Evolutionary conservation across 495 filamentous ascomycete species (phyloP).

Genomic region (Trichoderma gamsii): DNA sequence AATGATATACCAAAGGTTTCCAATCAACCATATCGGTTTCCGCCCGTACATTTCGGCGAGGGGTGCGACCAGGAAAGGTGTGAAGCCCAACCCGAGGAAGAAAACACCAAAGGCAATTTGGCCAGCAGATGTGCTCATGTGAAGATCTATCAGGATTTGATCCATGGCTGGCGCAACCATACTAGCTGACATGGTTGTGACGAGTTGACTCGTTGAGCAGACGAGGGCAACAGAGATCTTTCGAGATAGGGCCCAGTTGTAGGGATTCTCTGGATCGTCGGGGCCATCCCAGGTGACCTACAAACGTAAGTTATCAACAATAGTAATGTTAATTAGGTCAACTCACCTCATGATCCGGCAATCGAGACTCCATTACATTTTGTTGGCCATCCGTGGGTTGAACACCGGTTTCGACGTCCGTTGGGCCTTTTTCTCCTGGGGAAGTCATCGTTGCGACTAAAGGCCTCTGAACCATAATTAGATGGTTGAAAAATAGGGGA

Average conservation of each 20-base stretch:
- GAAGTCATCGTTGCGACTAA: no score
- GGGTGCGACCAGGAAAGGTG: background rate
- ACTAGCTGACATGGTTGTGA: background rate
- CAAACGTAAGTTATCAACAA: no score
- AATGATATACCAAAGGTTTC: background rate
- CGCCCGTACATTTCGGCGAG: background rate
- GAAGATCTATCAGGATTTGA: background rate
- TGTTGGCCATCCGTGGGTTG: no score
- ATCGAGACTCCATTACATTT: no score
- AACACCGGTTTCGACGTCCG: no score
- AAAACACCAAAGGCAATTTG: background rate
- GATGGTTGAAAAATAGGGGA: no score
- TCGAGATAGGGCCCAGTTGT: background rate
- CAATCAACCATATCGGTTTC: background rate
- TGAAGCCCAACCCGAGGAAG: background rate
- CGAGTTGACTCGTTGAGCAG: background rate
- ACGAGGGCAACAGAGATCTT: background rate
- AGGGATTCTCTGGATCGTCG: background rate
- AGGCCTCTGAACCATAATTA: no score
- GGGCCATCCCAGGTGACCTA: background rate
- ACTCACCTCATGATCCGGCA: no score
- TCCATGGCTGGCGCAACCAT: background rate
- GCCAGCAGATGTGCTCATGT: background rate
- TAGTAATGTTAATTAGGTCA: no score
- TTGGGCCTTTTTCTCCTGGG: no score